Base-by-base conservation (phyloP, 2,329 filamentous ascomycete species). In the Claviceps purpurea region DNA sequence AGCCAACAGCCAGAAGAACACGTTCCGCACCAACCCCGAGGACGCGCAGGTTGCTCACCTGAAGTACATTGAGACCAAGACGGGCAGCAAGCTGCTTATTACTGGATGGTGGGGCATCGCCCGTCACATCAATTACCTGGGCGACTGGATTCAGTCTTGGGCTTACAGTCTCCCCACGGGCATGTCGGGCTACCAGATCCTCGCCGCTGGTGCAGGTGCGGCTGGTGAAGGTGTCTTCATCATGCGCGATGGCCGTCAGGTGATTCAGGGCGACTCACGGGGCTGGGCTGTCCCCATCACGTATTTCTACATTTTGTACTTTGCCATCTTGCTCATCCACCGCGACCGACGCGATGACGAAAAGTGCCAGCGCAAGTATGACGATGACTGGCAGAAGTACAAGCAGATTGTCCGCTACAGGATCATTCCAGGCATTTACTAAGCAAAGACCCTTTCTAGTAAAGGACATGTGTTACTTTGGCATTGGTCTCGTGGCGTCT, bases 1-100 rank as follows among this genome's bases (percentile, higher is more conserved):
- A n/a, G 82, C 88, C 65, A 97, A 97, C 76, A 88, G 81, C 68
- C 84, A 96, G 72, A 97, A 97, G 81, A 95, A 96, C 70, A 78
- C 79, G 24, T 97, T 97, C 81, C 83, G 93, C 54, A 94, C 81
- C 39, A 81, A 96, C 66, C 90, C 90, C 30, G 74, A 84, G 37
- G 87, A 95, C 63, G 86, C 89, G 0, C 76, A 76, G 37, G 81
- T 96, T 52, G 77, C 81, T 43, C 84, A 95, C 63, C 80, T 96
- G 59, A 81, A 85, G 64, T 95, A 85, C 68, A 89, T 97, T 55
- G 75, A 93, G 71, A 97, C 91, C 10, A 82, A 82, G 62, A 76
- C 80, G 2, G 91, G 91, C 50, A 89, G 86, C 53, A 86, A 84
- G 59, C 79, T 96, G 34, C 76, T 96, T 57, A 82, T 82, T 3